phyloP scores from a whole-genome alignment of 1,284 basidiomycete species.

The Ustilago vetiveriae region DNA sequence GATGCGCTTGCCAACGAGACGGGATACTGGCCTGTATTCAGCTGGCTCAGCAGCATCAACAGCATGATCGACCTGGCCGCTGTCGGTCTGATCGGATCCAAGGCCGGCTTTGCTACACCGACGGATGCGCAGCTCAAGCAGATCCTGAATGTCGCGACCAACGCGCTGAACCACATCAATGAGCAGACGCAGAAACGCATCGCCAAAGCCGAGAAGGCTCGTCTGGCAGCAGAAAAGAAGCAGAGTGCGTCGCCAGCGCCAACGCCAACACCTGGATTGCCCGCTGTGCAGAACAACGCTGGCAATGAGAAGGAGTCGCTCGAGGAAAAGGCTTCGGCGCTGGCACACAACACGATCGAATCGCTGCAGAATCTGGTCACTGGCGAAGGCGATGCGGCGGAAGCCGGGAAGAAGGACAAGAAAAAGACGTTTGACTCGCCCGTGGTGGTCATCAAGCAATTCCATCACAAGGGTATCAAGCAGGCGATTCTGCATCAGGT shows the following conservation, averaged over 20 bases:
- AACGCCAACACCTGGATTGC: slow-evolving; percentile 7
- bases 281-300: background rate
- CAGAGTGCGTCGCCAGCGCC: slow-evolving; percentile 4
- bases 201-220: slow-evolving; percentile 48
- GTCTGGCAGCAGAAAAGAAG: slow-evolving; percentile 41
- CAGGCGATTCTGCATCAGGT: slow-evolving; percentile 79
- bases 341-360: slow-evolving; percentile 24
- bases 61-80: slow-evolving; percentile 90
- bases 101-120: slow-evolving; percentile 86
- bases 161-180: slow-evolving; percentile 77
- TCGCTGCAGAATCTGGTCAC: slow-evolving; percentile 24
- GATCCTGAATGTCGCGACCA: slow-evolving; percentile 82
- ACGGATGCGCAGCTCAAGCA: slow-evolving; percentile 84
- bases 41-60: slow-evolving; percentile 84
- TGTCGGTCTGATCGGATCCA: slow-evolving; percentile 92
- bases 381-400: background rate
- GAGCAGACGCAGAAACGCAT: slow-evolving; percentile 55
- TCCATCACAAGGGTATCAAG: slow-evolving; percentile 67
- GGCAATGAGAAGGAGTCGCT: slow-evolving; percentile 17
- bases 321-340: slow-evolving; percentile 28
- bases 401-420: slow-evolving; percentile 8
- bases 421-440: slow-evolving; percentile 44
- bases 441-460: slow-evolving; percentile 59
- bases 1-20: slow-evolving; percentile 79
- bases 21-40: slow-evolving; percentile 74